phyloP scores from a whole-genome alignment of 2,329 filamentous ascomycete genomes.

The Aulographum hederae region DNA sequence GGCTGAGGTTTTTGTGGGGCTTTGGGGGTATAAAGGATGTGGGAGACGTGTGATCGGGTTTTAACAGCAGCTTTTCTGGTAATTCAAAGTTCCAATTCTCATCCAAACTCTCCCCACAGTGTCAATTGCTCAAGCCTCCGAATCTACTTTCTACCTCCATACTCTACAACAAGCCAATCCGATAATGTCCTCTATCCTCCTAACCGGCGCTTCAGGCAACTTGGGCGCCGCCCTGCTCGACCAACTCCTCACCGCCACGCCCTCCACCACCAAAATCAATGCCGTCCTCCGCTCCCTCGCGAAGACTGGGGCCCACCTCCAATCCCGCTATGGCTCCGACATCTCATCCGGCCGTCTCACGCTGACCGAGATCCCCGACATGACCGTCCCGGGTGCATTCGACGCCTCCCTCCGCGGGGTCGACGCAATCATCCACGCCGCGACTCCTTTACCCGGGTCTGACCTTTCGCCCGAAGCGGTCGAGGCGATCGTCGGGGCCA shows the following conservation, averaged over 20 bases:
- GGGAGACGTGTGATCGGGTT: too few species aligned
- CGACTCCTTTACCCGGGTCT: constrained; percentile 3
- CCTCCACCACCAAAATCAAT: too few species aligned
- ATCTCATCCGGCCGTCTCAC: constrained; percentile 3
- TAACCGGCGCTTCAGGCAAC: neutral
- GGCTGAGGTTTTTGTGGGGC: too few species aligned
- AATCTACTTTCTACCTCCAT: too few species aligned
- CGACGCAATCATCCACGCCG: constrained; percentile 6
- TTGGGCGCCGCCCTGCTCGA: constrained; percentile 4
- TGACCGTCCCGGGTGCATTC: constrained; percentile 5
- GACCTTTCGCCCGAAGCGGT: too few species aligned
- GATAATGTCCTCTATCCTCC: too few species aligned
- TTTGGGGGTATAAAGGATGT: too few species aligned
- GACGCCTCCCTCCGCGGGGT: constrained; percentile 3
- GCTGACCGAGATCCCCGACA: constrained; percentile 7
- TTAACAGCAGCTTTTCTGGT: too few species aligned
- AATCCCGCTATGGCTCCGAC: constrained; percentile 2
- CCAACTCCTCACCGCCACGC: constrained; percentile 6
- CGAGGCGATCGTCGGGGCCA: constrained; percentile 6
- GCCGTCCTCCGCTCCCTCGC: constrained; percentile 4
- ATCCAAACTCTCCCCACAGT: too few species aligned
- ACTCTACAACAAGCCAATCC: too few species aligned
- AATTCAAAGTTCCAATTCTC: too few species aligned
- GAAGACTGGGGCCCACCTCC: constrained; percentile 4
- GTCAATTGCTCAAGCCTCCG: too few species aligned